Base-by-base conservation (phyloP, 139 green algal genomes). In the Mesostigma viride region DNA sequence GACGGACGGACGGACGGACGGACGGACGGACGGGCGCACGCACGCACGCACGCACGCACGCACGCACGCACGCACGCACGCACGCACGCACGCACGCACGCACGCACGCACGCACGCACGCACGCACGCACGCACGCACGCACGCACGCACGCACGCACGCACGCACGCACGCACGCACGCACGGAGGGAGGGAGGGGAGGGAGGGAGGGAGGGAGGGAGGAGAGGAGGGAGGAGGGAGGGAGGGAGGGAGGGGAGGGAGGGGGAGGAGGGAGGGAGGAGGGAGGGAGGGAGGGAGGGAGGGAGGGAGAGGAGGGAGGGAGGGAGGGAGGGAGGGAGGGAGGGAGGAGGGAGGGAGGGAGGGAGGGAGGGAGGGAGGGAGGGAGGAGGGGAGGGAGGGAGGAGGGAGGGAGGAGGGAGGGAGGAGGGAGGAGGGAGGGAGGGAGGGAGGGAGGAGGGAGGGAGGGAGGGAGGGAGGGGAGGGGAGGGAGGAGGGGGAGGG, bases 1-100 rank as follows among this genome's bases (percentile, higher is more conserved):
- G 59, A 65, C 14, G 59, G 59, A 65, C 14, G 59, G 59, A 65
- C 14, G 59, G 59, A 65, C 14, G 59, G 59, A 65, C 14, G 59
- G 59, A 65, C 14, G 59, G 59, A 65, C 14, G 59, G 59, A 65
- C 14, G 59, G 59, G 46, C 14, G 59, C 22, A n/a, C n/a, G n/a
- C n/a, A n/a, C n/a, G 45, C 20, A 56, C 45, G 27, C 57, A 64
- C 57, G 27, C 57, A 64, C 57, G 27, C 57, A 64, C 57, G 28
- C 57, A 59, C 48, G 28, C 57, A 59, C 17, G 17, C 48, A 59
- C 17, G 17, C 48, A 59, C 57, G 36, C 57, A 40, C 27, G 4
- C 27, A 64, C 57, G 28, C 57, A 64, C 27, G 27, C 57, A 64
- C 57, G 27, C 57, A 64, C 57, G 17, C 57, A 40, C 30, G 4